Conservation (phyloP, 768 basidiomycete species). For the Cystoderma amianthinum region DNA sequence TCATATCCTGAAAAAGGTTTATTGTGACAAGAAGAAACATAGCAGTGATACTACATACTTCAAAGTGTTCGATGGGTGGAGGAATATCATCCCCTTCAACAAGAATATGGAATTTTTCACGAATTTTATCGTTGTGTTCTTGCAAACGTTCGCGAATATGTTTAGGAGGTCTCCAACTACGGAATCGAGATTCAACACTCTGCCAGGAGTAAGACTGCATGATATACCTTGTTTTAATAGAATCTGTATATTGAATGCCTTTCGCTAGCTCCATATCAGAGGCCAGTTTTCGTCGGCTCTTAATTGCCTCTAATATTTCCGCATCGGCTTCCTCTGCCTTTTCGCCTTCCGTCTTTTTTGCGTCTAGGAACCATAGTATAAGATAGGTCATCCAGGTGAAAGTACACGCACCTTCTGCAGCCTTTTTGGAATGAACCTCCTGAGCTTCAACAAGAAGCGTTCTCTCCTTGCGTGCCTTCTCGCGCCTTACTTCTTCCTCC, state of each 20-base stretch:
- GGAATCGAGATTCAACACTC: constrained; percentile 4
- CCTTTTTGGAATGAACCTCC: constrained; percentile 84
- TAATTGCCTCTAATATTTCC: constrained; percentile 87
- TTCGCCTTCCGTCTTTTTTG: constrained; percentile 82
- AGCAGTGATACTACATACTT: constrained; percentile 29
- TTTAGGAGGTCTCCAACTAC: constrained; percentile 83
- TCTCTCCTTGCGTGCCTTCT: constrained; percentile 75
- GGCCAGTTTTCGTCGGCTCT: constrained; percentile 83
- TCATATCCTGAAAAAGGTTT: constrained; percentile 76
- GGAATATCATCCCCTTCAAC: constrained; percentile 94
- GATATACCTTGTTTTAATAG: constrained; percentile 69
- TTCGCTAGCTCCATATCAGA: constrained; percentile 91
- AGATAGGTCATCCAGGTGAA: constrained; percentile 1
- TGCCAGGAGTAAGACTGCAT: not conserved
- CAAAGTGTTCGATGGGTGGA: constrained; percentile 87
- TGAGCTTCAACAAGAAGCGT: constrained; percentile 91
- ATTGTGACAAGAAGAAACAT: constrained; percentile 4
- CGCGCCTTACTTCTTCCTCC: constrained; percentile 71
- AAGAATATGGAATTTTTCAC: constrained; percentile 91
- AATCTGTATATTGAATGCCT: constrained; percentile 86
- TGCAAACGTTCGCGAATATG: constrained; percentile 69
- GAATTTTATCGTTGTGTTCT: constrained; percentile 65
- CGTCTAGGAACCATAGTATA: constrained; percentile 35
- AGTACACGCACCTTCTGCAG: constrained; percentile 63
- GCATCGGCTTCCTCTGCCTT: constrained; percentile 85